These are phyloP conservation scores for Solanum boliviense DNA, from an alignment of 257 asterid genomes.

Conservation along the genomic window DNA sequence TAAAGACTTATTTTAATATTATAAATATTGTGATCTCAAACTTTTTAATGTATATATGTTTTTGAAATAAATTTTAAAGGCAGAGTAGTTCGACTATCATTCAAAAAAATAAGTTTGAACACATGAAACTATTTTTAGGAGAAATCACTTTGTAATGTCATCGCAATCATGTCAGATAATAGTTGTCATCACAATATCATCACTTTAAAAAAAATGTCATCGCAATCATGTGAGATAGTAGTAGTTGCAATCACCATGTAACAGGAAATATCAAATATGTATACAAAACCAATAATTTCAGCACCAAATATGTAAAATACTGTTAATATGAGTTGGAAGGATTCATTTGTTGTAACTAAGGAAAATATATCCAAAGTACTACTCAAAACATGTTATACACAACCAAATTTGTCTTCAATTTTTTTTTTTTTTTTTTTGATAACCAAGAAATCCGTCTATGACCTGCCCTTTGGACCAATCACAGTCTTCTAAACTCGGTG, in stretches of 20 bases:
- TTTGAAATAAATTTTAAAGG: background rate
- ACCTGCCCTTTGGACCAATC: no score
- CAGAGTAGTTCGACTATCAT: background rate
- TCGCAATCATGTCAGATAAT: no score
- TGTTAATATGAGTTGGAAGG: background rate
- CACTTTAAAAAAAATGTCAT: background rate
- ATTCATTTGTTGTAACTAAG: background rate
- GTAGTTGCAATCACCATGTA: background rate
- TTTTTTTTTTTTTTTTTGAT: no score
- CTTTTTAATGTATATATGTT: background rate
- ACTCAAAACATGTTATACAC: background rate
- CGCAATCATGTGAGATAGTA: background rate
- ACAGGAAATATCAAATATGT: background rate
- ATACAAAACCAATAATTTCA: background rate
- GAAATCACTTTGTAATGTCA: background rate
- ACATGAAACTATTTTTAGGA: background rate
- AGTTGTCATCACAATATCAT: no score
- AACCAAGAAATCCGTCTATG: no score
- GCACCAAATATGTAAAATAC: background rate
- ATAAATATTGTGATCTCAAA: background rate
- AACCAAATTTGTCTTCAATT: background rate
- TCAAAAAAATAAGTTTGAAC: background rate
- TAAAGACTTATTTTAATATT: background rate
- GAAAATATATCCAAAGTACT: background rate
- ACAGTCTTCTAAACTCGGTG: no score